Evolutionary conservation across 495 filamentous ascomycete genomes (phyloP).

Genomic region (Tirmania nivea): DNA sequence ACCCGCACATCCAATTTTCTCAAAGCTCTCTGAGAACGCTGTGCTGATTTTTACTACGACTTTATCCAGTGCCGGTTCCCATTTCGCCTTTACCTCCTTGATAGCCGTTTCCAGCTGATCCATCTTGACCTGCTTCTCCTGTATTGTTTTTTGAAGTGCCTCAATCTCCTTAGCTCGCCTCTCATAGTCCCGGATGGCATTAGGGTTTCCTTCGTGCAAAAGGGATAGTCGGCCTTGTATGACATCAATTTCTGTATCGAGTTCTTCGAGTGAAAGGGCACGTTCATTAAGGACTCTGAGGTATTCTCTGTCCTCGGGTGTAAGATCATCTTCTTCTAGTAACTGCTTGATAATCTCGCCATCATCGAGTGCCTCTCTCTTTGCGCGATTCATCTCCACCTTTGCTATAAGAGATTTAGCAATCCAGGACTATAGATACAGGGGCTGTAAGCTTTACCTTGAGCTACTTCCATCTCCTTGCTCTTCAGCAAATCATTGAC

Average conservation of each 20-base stretch:
- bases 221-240: conserved; percentile 53
- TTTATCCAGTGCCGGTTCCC: conserved; percentile 68
- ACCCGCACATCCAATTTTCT: conserved; percentile 85
- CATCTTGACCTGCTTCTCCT: conserved; percentile 28
- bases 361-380: not conserved
- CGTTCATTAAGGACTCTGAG: conserved; percentile 20
- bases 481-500: conserved; percentile 32
- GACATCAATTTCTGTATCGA: conserved; percentile 53
- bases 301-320: conserved; percentile 21
- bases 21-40: conserved; percentile 75
- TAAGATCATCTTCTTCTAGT: conserved; percentile 13
- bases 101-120: conserved; percentile 35
- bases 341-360: conserved; percentile 19
- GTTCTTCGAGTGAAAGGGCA: conserved; percentile 34
- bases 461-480: conserved; percentile 22
- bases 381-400: not conserved
- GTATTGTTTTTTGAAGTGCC: conserved; percentile 22
- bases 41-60: conserved; percentile 64
- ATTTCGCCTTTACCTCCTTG: conserved; percentile 33
- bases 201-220: conserved; percentile 56
- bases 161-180: conserved; percentile 35
- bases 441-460: not conserved
- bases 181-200: conserved; percentile 60
- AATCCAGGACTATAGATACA: not conserved
- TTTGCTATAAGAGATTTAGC: not conserved